A percentile compares a stretch with the other conserved stretches of the same genome.
Evolutionary conservation across 495 filamentous ascomycete genomes (phyloP).

Genomic region (Cercophora scortea): DNA sequence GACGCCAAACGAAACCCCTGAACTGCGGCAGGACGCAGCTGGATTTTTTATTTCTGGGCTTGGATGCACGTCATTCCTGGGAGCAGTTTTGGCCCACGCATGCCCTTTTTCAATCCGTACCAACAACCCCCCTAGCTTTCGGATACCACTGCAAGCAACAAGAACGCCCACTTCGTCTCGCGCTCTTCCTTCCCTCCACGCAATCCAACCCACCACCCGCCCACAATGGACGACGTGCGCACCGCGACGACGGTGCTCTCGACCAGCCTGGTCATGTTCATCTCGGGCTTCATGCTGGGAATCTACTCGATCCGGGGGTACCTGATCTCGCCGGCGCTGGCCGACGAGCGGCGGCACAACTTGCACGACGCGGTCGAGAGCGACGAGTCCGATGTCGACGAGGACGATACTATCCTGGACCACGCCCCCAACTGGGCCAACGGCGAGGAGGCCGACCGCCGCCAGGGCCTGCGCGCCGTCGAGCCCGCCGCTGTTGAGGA

Average conservation of each 20-base stretch:
- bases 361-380: constrained; percentile 37
- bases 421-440: constrained; percentile 54
- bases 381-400: constrained; percentile 46
- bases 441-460: constrained; percentile 37
- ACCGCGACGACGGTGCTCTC: constrained; percentile 39
- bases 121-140: too few species aligned
- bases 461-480: constrained; percentile 35
- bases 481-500: constrained; percentile 4
- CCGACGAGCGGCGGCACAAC: constrained; percentile 23
- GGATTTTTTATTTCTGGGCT: too few species aligned
- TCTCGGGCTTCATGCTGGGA: constrained; percentile 55
- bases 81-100: background rate
- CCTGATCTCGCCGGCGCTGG: constrained; percentile 36
- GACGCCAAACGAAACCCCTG: background rate
- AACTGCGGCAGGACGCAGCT: background rate
- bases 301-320: constrained; percentile 44
- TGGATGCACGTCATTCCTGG: background rate
- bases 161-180: too few species aligned
- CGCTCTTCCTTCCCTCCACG: too few species aligned
- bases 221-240: constrained; percentile 5
- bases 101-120: too few species aligned
- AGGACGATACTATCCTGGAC: constrained; percentile 43
- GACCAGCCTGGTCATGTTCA: constrained; percentile 55
- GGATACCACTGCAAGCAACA: too few species aligned
- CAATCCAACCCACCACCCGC: background rate